Conservation (phyloP, 202 grass and related monocot species). For the Cymbopogon flexuosus region DNA sequence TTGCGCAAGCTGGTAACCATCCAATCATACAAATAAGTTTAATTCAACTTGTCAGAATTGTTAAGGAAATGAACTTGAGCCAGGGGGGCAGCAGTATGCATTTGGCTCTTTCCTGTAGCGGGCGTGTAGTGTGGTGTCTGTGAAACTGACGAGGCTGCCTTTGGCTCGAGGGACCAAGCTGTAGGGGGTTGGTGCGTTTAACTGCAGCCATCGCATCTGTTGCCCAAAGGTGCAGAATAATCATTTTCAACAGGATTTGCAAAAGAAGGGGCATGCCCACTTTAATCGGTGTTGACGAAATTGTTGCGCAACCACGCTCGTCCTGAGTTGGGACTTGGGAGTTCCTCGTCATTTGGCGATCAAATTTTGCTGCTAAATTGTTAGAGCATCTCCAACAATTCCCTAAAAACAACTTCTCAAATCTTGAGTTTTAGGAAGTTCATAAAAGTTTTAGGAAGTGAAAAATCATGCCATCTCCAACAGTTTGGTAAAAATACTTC, state of each 20-base stretch:
- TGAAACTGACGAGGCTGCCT: too few relatives aligned
- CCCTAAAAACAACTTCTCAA: too few relatives aligned
- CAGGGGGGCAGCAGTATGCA: background rate
- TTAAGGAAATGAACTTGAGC: background rate
- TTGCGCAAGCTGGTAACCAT: constrained; percentile 14
- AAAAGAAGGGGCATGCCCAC: background rate
- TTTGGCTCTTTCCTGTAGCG: background rate
- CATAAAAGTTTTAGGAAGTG: too few relatives aligned
- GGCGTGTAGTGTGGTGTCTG: background rate
- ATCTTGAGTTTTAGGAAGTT: too few relatives aligned
- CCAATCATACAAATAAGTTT: background rate
- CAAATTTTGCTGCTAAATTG: background rate
- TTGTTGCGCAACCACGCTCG: background rate
- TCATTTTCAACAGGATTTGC: background rate
- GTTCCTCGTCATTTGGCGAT: background rate
- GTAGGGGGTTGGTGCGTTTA: background rate
- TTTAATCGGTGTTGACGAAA: background rate
- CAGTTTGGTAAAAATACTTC: too few relatives aligned
- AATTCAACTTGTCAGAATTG: background rate
- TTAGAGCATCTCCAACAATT: too few relatives aligned
- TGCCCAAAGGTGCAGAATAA: background rate
- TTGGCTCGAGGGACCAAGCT: background rate
- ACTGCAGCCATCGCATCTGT: background rate
- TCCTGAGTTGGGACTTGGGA: background rate
- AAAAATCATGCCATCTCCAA: too few relatives aligned